Evolutionary conservation across 2,329 filamentous ascomycete genomes (phyloP), one percentile per base, ranked within the genome.

Genomic region (Arthrobotrys megalospora): DNA sequence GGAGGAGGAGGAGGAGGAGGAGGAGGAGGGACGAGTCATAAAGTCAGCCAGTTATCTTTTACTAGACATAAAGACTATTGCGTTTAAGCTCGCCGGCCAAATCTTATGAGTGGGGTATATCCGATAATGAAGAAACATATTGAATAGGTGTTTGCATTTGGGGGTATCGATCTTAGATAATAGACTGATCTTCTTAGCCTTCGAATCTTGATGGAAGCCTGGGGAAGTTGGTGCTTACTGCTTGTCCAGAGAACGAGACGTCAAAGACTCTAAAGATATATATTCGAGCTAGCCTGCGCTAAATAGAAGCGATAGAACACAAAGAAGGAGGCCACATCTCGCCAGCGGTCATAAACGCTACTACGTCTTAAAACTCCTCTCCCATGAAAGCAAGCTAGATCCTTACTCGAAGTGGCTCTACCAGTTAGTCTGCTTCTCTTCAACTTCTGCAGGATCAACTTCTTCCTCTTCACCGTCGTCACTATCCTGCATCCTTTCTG

Each of bases 391-490:
- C 36, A 43, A 28, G 55, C 34, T 28, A 60, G 16, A 16, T n/a
- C 32, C n/a, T 60, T 16, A 58, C 32, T 38, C 32, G 5, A 58
- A 58, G n/a, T 58, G 34, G 52, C 32, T n/a, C 41, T 80, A 68
- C 64, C 66, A 70, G 62, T 85, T 83, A 64, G 76, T 82, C 82
- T 85, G 84, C 63, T 83, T 82, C 28, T 81, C 82, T 24, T 81
- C 81, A 64, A 78, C 81, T 80, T 81, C 24, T 82, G 81, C 16
- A 81, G 83, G 79, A 84, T 85, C 82, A 84, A 83, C 80, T 41
- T 89, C 89, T 1, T 89, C 88, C 0, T 88, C 88, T 0, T 91
- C 89, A 1, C 90, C 89, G 5, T 93, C 91, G 32, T 91, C 90
- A 0, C 89, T 87, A 53, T 88, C 87, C 3, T 88, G 87, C 73